Base-by-base conservation (phyloP, 768 basidiomycete genomes). In the Baorangia bicolor region DNA sequence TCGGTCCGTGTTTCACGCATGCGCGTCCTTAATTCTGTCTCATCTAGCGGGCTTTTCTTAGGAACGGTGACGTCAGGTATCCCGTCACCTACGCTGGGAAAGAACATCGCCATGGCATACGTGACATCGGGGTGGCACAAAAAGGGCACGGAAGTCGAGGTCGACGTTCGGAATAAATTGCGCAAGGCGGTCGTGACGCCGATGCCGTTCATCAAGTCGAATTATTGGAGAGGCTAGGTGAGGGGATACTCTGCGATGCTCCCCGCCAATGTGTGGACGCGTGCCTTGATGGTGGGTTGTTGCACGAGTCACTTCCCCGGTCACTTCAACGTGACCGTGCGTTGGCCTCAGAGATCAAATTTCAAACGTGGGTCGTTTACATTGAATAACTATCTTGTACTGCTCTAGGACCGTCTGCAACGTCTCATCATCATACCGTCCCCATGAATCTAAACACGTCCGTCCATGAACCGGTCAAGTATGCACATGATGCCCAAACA, bases 31-130 rank as follows among this genome's bases (percentile, higher is more conserved):
- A 31, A 31, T 27, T 44, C 25, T 33, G 9, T 38, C 44, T 55
- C 42, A 57, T 18, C 47, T 42, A 38, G 30, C 30, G 18, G 13
- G 7, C 3, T 27, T 68, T 84, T 51, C 9, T 16, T 23, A 70
- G 92, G 93, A 34, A 68, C 73, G 13, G 82, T 98, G 43, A 99
- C 95, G 0, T 98, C 94, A 1, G 97, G 96, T 43, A 97, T 98
- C 58, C 97, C 97, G 14, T 94, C 94, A 0, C 96, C 95, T 0
- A 88, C 92, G 2, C 77, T 94, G 4, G 84, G 83, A 1, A 87
- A 88, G 70, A 98, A 99, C 72, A 92, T 98, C 62, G 93, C 95
- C 1, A 98, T 98, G 96, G 96, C 86, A 1, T 98, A 98, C 64
- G 81, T 98, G 44, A 69, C 77, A 59, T 81, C 77, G 21, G 94